Evolutionary conservation across 306 rosid species (phyloP).

Genomic region (Fragaria ananassa): DNA sequence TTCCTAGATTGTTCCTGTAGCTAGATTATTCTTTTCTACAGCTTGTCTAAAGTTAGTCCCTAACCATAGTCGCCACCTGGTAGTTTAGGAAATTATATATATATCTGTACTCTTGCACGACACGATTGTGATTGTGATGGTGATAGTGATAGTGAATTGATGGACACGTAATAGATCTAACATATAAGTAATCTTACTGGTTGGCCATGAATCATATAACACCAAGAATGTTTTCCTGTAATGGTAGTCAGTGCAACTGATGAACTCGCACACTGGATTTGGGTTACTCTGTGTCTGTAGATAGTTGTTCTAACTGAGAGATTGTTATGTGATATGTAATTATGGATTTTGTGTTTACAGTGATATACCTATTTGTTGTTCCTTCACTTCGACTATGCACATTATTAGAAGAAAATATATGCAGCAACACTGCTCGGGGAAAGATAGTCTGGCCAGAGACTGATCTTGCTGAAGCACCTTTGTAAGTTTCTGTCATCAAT

Average conservation of each 20-base stretch:
- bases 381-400: neutral
- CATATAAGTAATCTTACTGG: neutral
- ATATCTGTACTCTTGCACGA: neutral
- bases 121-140: too few relatives aligned
- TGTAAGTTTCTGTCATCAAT: neutral
- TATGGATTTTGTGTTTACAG: neutral
- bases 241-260: neutral
- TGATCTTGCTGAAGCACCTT: neutral
- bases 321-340: neutral
- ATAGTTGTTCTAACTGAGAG: neutral
- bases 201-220: neutral
- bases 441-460: neutral
- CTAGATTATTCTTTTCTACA: neutral
- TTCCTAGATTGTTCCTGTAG: neutral
- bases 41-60: neutral
- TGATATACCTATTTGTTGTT: neutral
- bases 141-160: neutral
- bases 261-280: neutral
- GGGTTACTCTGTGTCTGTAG: neutral
- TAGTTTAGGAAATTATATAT: neutral
- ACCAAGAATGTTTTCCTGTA: neutral
- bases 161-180: neutral
- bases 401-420: neutral
- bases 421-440: neutral
- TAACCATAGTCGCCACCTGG: neutral